phyloP scores from a whole-genome alignment of 306 rosid genomes.

The Fagus crenata region DNA sequence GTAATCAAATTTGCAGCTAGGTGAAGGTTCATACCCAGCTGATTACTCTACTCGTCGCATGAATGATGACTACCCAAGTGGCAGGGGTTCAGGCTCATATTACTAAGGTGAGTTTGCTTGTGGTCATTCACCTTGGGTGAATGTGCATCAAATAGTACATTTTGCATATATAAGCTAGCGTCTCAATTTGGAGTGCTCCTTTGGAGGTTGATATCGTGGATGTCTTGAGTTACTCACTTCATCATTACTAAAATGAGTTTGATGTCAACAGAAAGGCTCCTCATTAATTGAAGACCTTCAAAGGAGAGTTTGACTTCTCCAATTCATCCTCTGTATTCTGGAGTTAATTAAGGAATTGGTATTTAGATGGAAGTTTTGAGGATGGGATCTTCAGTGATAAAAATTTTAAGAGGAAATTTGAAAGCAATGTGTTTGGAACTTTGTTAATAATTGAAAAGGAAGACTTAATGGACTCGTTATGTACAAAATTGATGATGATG shows the following conservation, averaged over 20 bases:
- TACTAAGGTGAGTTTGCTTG: constrained; percentile 9
- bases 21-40: constrained; percentile 5
- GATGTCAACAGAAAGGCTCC: background rate
- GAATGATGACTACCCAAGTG: background rate
- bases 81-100: constrained; percentile 9
- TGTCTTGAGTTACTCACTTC: background rate
- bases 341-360: background rate
- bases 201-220: constrained; percentile 9
- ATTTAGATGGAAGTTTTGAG: background rate
- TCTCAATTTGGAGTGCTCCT: constrained; percentile 11
- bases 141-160: constrained; percentile 2
- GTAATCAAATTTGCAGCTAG: background rate
- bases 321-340: background rate
- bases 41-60: background rate
- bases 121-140: background rate
- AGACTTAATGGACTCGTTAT: background rate
- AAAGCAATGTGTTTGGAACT: background rate
- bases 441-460: background rate
- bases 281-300: background rate
- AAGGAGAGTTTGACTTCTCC: background rate
- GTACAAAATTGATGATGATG: constrained; percentile 7
- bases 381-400: constrained; percentile 1
- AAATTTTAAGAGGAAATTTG: background rate
- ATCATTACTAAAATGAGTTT: constrained; percentile 2
- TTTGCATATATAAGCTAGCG: background rate